A percentile compares a stretch with the other conserved stretches of the same genome.
phyloP scores from a whole-genome alignment of 164 flowering plant species.

The Dillenia turbinata region DNA sequence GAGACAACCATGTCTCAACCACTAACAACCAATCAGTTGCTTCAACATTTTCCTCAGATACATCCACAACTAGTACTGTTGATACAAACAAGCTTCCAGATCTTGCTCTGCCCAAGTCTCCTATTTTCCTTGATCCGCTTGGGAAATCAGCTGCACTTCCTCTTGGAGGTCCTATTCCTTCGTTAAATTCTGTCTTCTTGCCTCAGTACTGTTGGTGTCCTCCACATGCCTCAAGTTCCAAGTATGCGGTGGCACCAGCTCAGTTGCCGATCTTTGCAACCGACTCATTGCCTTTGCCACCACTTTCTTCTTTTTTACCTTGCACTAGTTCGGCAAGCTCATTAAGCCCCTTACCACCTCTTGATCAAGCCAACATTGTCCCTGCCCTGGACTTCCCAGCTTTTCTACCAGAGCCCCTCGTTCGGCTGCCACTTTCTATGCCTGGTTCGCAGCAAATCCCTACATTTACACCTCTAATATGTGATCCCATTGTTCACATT shows the following conservation, averaged over 20 bases:
- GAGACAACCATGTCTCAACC: constrained; percentile 29
- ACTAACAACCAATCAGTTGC: constrained; percentile 23
- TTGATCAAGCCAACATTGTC: constrained; percentile 26
- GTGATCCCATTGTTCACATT: constrained; percentile 91
- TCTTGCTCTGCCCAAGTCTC: constrained; percentile 3
- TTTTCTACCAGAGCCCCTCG: constrained; percentile 63
- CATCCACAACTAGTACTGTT: constrained; percentile 12
- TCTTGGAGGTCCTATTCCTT: constrained; percentile 16
- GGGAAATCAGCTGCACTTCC: constrained; percentile 24
- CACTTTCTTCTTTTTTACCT: constrained; percentile 51
- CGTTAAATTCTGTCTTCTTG: constrained; percentile 33
- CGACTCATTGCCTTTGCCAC: constrained; percentile 45
- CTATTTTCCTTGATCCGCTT: constrained; percentile 38
- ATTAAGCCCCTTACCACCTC: constrained; percentile 25
- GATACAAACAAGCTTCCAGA: constrained; percentile 33
- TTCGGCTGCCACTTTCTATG: constrained; percentile 34
- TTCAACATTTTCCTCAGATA: constrained; percentile 16
- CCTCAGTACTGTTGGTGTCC: constrained; percentile 95
- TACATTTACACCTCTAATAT: constrained; percentile 74
- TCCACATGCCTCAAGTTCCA: constrained; percentile 40
- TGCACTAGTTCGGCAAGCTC: constrained; percentile 35
- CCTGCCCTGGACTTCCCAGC: constrained; percentile 61
- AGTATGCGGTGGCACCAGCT: constrained; percentile 26
- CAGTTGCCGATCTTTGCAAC: constrained; percentile 28
- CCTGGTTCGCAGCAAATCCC: constrained; percentile 74